Evolutionary conservation across 371 early-diverging fungal species (phyloP), one percentile per base, ranked within the genome.

Genomic region (Nematocida sp.): DNA sequence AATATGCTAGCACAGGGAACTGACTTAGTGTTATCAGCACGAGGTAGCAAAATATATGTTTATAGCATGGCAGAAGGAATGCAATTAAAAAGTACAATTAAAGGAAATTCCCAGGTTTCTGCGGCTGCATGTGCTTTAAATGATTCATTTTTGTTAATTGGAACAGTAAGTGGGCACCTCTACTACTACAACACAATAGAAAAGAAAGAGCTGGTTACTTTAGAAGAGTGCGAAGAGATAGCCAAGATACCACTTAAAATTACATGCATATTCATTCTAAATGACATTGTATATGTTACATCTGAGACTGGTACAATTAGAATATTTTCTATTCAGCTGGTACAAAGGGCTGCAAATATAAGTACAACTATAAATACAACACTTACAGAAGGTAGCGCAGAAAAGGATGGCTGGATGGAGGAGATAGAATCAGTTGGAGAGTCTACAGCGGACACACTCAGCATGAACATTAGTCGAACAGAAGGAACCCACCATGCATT

Each of bases 1-100:
- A 27, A 58, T 23, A 78, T 78, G 80, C 45, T 78, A 18, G 80
- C 71, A 57, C 80, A 78, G 58, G 80, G 80, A 70, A 40, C 25
- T 75, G 80, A 78, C 54, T 52, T 70, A 9, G 70, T 78, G 5
- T 70, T 40, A n/a, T 15, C 39, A 18, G 80, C n/a, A 6, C 15
- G 39, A 25, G 62, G 33, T n/a, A 39, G 58, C 11, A 67, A 78
- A 33, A 44, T 78, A 27, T 42, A 23, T 23, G 70, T 67, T 1
- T 70, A 70, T 52, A 25, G 23, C 1, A 54, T 78, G 15, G 11
- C 56, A 3, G 25, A 6, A 5, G 80, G 80, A 60, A 70, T 78
- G 80, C 60, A 27, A 18, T 7, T 39, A 56, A 42, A 7, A 15
- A 20, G 9, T 15, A 23, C 46, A 11, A 50, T 78, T 45, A 54